These are phyloP conservation scores for Umbelopsis vinacea DNA, from an alignment of 192 early-diverging fungal species.

Conservation along the genomic window DNA sequence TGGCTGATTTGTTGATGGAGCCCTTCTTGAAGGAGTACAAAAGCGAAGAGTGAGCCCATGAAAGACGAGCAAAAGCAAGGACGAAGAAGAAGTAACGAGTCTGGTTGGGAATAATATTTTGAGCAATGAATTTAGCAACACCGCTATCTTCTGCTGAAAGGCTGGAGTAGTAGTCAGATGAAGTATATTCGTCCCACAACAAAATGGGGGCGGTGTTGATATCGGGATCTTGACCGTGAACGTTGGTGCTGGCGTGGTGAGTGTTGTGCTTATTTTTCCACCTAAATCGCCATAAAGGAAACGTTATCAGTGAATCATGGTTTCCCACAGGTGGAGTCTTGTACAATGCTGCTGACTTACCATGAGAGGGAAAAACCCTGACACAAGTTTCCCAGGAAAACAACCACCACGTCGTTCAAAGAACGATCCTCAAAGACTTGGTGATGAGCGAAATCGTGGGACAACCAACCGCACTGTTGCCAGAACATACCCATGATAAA, in stretches of 20 bases:
- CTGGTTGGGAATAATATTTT: slow-evolving; percentile 48
- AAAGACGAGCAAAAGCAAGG: slow-evolving; percentile 71
- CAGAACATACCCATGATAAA: slow-evolving; percentile 71
- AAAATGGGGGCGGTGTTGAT: slow-evolving; percentile 83
- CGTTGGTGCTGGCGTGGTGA: slow-evolving; percentile 81
- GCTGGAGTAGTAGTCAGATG: slow-evolving; percentile 53
- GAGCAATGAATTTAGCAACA: slow-evolving; percentile 67
- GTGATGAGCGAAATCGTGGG: slow-evolving; percentile 84
- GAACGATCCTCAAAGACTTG: slow-evolving; percentile 74
- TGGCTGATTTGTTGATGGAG: slow-evolving; percentile 48
- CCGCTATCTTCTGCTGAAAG: slow-evolving; percentile 49
- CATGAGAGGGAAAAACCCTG: slow-evolving; percentile 81
- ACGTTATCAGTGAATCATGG: slow-evolving; percentile 5
- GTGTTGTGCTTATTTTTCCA: slow-evolving; percentile 93
- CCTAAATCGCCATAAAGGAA: slow-evolving; percentile 35
- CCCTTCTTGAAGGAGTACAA: slow-evolving; percentile 55
- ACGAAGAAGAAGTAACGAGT: slow-evolving; percentile 73
- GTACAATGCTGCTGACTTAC: slow-evolving; percentile 31
- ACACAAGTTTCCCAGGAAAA: slow-evolving; percentile 73
- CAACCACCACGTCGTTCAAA: slow-evolving; percentile 65
- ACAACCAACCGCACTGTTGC: slow-evolving; percentile 86
- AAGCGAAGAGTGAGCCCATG: slow-evolving; percentile 75
- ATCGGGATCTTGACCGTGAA: slow-evolving; percentile 82
- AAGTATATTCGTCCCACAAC: slow-evolving; percentile 72
- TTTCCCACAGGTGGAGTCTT: neutral